Evolutionary conservation across 1,139 yeast species (phyloP).

Genomic region (Yamadazyma friedrichii): DNA sequence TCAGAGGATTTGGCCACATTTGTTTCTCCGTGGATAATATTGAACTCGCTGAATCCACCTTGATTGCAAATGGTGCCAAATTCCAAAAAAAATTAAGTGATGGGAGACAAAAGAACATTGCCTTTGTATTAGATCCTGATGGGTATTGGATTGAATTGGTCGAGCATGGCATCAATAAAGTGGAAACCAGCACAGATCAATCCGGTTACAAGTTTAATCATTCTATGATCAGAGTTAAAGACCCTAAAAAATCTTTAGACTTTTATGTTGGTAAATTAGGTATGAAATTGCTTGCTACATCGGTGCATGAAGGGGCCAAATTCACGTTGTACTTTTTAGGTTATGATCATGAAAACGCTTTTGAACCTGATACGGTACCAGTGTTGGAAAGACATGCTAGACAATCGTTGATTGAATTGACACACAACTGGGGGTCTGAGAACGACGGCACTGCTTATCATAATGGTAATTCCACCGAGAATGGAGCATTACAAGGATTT

Average conservation of each 20-base stretch:
- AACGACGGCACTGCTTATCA: constrained; percentile 69
- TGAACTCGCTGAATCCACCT: constrained; percentile 53
- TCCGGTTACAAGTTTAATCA: constrained; percentile 72
- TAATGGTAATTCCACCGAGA: constrained; percentile 64
- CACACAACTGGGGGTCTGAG: constrained; percentile 96
- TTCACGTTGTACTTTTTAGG: constrained; percentile 87
- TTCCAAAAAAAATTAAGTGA: constrained; percentile 84
- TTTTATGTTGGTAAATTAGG: constrained; percentile 82
- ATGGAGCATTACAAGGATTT: constrained; percentile 71
- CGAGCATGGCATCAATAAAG: constrained; percentile 51
- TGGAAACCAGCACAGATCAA: constrained; percentile 36
- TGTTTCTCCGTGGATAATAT: constrained; percentile 86
- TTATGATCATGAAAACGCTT: constrained; percentile 47
- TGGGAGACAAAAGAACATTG: constrained; percentile 91
- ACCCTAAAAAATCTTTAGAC: constrained; percentile 68
- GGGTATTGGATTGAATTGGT: constrained; percentile 96
- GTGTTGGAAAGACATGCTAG: constrained; percentile 33
- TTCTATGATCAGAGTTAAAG: constrained; percentile 90
- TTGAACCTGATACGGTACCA: constrained; percentile 32
- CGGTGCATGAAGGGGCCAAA: constrained; percentile 63
- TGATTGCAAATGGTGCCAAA: constrained; percentile 60
- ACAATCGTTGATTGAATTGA: constrained; percentile 79
- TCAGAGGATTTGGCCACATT: constrained; percentile 92
- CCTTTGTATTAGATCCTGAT: constrained; percentile 92
- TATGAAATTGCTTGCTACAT: constrained; percentile 62